Conservation (phyloP, 345 rosid genomes). For the Erysimum cheiranthoides region DNA sequence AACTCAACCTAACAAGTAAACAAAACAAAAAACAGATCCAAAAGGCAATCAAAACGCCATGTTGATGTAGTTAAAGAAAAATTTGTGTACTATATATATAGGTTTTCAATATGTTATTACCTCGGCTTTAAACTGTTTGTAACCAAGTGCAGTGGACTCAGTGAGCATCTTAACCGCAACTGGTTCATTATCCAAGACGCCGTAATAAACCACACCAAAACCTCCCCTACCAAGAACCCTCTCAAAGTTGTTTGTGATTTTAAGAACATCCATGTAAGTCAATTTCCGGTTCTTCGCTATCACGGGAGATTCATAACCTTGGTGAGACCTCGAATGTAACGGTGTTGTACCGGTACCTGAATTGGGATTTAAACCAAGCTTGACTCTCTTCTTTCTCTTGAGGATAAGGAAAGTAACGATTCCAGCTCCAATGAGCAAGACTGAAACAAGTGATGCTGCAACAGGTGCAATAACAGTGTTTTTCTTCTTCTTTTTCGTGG, state of each 20-base stretch:
- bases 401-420: slow-evolving; percentile 23
- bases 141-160: slow-evolving; percentile 44
- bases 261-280: slow-evolving; percentile 46
- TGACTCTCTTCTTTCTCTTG: slow-evolving; percentile 39
- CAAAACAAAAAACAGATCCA: slow-evolving; percentile 13
- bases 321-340: slow-evolving; percentile 36
- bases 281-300: slow-evolving; percentile 41
- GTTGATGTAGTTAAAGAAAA: background rate
- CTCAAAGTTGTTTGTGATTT: slow-evolving; percentile 53
- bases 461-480: slow-evolving; percentile 31
- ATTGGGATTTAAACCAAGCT: slow-evolving; percentile 25
- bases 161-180: slow-evolving; percentile 57
- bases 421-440: slow-evolving; percentile 39
- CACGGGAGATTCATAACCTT: slow-evolving; percentile 38
- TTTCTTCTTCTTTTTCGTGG: slow-evolving; percentile 44
- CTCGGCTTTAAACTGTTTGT: slow-evolving; percentile 51
- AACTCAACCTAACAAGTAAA: slow-evolving; percentile 46
- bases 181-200: slow-evolving; percentile 40
- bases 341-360: slow-evolving; percentile 46
- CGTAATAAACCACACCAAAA: slow-evolving; percentile 55
- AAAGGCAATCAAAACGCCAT: slow-evolving; percentile 1
- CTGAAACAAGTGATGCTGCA: slow-evolving; percentile 34
- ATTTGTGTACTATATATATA: background rate
- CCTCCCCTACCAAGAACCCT: slow-evolving; percentile 58
- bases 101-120: background rate